Evolutionary conservation across 2,329 filamentous ascomycete genomes (phyloP), one percentile per base, ranked within the genome.

Genomic region (Fusarium mexicanum): DNA sequence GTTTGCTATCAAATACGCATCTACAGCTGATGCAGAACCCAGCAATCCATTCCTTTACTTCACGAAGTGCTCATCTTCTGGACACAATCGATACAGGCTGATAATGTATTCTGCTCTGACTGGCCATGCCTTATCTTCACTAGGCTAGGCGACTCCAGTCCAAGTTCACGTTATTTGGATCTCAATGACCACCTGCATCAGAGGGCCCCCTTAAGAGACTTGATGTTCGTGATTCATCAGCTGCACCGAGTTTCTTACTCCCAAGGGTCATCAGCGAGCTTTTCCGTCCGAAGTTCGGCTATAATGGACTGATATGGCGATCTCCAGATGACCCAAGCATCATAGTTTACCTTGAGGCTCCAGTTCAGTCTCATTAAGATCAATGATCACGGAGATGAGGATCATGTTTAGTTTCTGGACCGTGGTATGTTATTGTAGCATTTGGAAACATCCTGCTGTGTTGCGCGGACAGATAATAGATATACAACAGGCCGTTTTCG

Each of bases 401-500:
- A 12, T 20, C 43, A 46, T 11, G 17, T 5, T 20, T 1, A 18
- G 4, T 44, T 8, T 18, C 10, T 44, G n/a, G 9, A 18, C 17
- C n/a, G 43, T 18, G 17, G 17, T 8, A 44, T 44, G 4, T 16
- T 18, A 8, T 44, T 4, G 4, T 44, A 24, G 12, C 16, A 18
- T 12, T 12, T 8, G n/a, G 10, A 44, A 18, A 18, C 12, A 26
- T 46, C 8, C 43, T 46, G 24, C 8, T 26, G 17, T 20, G 5
- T 20, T 47, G 18, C 18, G 18, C 12, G 3, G 26, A 4, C 20
- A 11, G 26, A 29, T 2, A 29, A 29, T 0, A 16, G 20, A 22
- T 29, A 22, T 1, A 29, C 6, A 48, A 16, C 9, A 22, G 1
- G 20, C 9, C 2, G 4, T 3, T 11, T 48, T 22, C 4, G 9